A percentile compares a stretch with the other conserved stretches of the same genome.
These are phyloP conservation scores for Leptographium procerum DNA, from an alignment of 2,329 filamentous ascomycete species.

Conservation along the genomic window DNA sequence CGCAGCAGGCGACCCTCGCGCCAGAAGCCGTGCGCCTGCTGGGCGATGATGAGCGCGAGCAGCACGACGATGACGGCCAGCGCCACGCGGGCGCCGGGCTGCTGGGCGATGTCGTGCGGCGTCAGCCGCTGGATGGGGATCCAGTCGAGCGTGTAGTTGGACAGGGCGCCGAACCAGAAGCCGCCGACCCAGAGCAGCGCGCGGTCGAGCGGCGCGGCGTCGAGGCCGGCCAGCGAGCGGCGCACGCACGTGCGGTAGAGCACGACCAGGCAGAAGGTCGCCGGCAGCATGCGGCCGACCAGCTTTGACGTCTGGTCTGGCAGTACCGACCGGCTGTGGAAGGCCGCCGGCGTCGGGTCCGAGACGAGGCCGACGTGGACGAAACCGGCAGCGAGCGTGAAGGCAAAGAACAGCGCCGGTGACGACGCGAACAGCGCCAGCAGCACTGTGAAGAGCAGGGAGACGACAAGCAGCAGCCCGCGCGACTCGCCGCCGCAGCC, in stretches of 20 bases:
- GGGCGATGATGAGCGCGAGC: slow-evolving; percentile 54
- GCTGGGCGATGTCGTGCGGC: slow-evolving; percentile 73
- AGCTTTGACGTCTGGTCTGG: slow-evolving; percentile 57
- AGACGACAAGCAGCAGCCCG: slow-evolving; percentile 79
- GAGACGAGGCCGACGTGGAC: slow-evolving; percentile 87
- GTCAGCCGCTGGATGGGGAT: slow-evolving; percentile 93
- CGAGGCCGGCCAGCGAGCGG: slow-evolving; percentile 50
- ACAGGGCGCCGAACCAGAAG: slow-evolving; percentile 85
- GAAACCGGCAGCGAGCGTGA: slow-evolving; percentile 70
- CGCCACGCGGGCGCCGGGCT: slow-evolving; percentile 79
- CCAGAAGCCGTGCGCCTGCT: slow-evolving; percentile 77
- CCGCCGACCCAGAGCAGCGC: slow-evolving; percentile 80
- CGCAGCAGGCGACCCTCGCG: slow-evolving; percentile 69
- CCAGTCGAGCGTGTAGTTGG: slow-evolving; percentile 90
- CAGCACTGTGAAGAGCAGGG: slow-evolving; percentile 64
- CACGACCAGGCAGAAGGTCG: slow-evolving; percentile 77
- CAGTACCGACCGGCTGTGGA: slow-evolving; percentile 41
- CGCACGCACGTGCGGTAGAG: slow-evolving; percentile 72
- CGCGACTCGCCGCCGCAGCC: slow-evolving; percentile 65
- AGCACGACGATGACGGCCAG: slow-evolving; percentile 65
- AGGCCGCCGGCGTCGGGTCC: slow-evolving; percentile 61
- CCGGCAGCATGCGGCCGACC: slow-evolving; percentile 73
- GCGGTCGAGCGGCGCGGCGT: slow-evolving; percentile 81
- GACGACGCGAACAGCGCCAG: slow-evolving; percentile 75
- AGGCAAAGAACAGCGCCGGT: slow-evolving; percentile 73